Evolutionary conservation across 2,329 filamentous ascomycete species (phyloP).

Genomic region (Fusarium humuli): DNA sequence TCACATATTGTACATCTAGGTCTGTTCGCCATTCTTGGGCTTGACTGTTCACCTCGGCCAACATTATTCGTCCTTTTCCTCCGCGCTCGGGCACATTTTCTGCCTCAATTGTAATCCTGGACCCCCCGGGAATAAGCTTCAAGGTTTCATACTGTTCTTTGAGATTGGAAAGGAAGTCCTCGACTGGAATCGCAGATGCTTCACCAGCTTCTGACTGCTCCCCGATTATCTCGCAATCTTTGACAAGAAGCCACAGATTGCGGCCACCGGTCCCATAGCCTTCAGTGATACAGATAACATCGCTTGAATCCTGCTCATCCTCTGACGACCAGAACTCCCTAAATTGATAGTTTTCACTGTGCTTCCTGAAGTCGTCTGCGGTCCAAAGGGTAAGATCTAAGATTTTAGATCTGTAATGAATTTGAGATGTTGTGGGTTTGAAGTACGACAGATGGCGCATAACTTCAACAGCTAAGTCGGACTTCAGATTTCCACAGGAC

Average conservation of each 20-base stretch:
- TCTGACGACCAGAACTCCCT: neutral
- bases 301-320: no score
- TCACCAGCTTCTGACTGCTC: rapidly evolving
- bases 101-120: neutral
- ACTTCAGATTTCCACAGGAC: neutral
- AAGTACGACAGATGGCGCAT: neutral
- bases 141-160: neutral
- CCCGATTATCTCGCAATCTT: neutral
- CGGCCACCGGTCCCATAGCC: neutral
- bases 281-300: neutral
- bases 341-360: neutral
- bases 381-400: neutral
- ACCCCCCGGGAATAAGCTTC: neutral
- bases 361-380: rapidly evolving
- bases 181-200: neutral
- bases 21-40: neutral
- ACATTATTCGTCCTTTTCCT: neutral
- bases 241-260: neutral
- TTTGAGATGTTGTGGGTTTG: neutral
- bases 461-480: neutral
- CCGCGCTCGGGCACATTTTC: rapidly evolving
- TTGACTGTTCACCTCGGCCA: neutral
- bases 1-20: constrained; percentile 1
- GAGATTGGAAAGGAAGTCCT: neutral
- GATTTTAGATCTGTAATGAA: neutral